Percentiles rank a stretch among this genome's conserved stretches.
These are phyloP conservation scores for Fusarium oligoseptatum DNA, from an alignment of 2,329 filamentous ascomycete species.

Conservation along the genomic window DNA sequence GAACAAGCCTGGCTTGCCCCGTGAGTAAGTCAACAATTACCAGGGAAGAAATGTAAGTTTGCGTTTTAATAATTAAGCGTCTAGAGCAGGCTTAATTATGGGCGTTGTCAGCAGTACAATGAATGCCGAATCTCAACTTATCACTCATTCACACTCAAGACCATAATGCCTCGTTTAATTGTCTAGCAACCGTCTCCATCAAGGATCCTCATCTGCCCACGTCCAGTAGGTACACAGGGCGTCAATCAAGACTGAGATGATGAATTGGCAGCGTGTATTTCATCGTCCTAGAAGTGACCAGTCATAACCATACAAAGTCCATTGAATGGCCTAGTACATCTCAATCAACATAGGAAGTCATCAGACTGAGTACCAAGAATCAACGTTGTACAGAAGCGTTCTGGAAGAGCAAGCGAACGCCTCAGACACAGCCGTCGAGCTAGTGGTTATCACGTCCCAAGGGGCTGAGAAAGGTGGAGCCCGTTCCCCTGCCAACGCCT, in stretches of 20 bases:
- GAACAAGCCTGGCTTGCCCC: not conserved
- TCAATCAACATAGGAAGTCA: not conserved
- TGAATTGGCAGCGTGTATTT: not conserved
- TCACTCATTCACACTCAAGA: not conserved
- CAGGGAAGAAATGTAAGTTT: not conserved
- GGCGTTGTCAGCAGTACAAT: not conserved
- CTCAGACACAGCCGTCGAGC: not conserved
- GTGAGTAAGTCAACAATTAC: not conserved
- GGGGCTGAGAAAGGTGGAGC: not conserved
- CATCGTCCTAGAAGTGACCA: not conserved
- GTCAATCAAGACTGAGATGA: not conserved
- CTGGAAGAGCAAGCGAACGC: not conserved
- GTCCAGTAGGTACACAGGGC: not conserved
- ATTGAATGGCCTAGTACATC: not conserved
- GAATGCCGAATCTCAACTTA: not conserved
- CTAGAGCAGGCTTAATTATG: not conserved
- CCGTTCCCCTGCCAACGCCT: slow-evolving; percentile 46
- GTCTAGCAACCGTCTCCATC: not conserved
- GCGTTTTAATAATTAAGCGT: too few relatives aligned
- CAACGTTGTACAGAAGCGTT: not conserved
- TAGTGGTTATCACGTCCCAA: not conserved
- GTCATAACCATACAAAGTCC: not conserved
- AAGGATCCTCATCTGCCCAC: not conserved
- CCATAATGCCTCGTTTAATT: not conserved
- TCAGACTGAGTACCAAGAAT: not conserved